Percentiles rank a stretch among this genome's conserved stretches.
Conservation (phyloP, 345 rosid species). For the Lagerstroemia speciosa region DNA sequence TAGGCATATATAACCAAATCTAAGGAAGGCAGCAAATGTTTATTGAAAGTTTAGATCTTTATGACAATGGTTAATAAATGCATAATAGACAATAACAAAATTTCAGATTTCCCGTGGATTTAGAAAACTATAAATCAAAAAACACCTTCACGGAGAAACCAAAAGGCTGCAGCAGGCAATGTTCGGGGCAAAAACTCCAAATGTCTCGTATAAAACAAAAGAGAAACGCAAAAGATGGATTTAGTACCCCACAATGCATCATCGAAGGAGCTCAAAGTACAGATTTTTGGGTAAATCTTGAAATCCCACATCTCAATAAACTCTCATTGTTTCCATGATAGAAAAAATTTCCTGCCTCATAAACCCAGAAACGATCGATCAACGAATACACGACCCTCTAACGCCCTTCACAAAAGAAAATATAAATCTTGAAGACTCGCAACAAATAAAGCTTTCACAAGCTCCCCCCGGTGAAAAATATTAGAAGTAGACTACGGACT, state of each 20-base stretch:
- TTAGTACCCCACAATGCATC: not conserved
- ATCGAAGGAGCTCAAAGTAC: not conserved
- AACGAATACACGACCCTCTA: not conserved
- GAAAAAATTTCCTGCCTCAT: not conserved
- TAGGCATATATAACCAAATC: not conserved
- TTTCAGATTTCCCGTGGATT: not conserved
- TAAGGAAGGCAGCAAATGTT: not conserved
- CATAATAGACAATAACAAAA: not conserved
- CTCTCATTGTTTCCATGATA: no score
- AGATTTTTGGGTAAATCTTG: not conserved
- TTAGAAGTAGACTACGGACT: not conserved
- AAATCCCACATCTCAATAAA: not conserved
- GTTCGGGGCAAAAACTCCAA: not conserved
- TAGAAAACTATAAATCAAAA: not conserved
- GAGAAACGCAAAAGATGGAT: not conserved
- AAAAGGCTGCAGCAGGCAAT: not conserved
- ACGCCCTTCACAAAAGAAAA: not conserved
- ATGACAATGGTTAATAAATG: not conserved
- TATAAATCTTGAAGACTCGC: not conserved
- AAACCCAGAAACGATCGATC: not conserved
- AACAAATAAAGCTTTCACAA: not conserved
- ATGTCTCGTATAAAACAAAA: not conserved
- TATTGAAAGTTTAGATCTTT: not conserved
- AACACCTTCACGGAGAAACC: not conserved
- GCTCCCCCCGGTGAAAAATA: not conserved